Evolutionary conservation across 208 protist genomes (phyloP), one percentile per base, ranked within the genome.

Genomic region (Trypanosoma avium): DNA sequence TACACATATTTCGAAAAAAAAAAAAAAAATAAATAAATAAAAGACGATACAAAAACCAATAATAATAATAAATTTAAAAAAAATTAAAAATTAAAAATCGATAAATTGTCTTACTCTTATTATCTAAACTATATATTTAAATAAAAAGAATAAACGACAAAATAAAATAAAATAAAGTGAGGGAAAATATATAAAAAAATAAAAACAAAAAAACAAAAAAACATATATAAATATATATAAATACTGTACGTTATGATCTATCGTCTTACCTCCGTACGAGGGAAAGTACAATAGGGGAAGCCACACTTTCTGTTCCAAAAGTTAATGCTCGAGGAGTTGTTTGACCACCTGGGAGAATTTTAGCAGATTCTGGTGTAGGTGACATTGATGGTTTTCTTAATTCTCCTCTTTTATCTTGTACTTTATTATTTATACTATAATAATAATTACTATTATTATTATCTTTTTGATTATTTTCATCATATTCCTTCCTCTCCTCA

Each of bases 1-100:
- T n/a, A n/a, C n/a, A n/a, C n/a, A n/a, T n/a, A n/a, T n/a, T n/a
- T n/a, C n/a, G n/a, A 69, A 69, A 50, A 53, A 45, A 52, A 50
- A 50, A 66, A 70, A 47, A 61, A 64, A 52, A 13, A 32, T 45
- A 43, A 40, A 6, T n/a, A 66, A 1, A 48, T 45, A 45, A 50
- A 32, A 61, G 27, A 21, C 21, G 46, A 36, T 48, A 42, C 61
- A 42, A 62, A 61, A 19, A 47, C 0, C 47, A 49, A 38, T 35
- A 43, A 29, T 36, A 40, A 64, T 35, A 17, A 60, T 57, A 58
- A 4, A 47, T 19, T n/a, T 35, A 43, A 61, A 50, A 33, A 47
- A 48, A 59, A 26, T 21, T n/a, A 26, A 19, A 57, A 15, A 65
- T 27, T 22, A 45, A 60, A 47, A 38, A 33, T 32, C 32, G 46